phyloP scores from a whole-genome alignment of 257 asterid species.

The Rehmannia glutinosa region DNA sequence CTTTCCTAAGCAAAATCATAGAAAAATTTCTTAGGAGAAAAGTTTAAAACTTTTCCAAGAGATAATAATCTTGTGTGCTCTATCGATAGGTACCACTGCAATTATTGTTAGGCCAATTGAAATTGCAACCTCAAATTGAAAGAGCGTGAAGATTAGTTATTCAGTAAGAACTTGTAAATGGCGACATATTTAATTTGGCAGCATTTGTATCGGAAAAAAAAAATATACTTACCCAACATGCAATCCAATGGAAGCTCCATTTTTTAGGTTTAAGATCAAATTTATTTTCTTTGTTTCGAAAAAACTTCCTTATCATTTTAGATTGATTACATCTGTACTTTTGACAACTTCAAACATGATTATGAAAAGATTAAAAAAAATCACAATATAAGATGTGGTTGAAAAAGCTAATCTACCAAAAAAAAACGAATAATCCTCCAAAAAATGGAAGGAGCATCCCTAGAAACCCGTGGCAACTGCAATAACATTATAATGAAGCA shows the following conservation, averaged over 20 bases:
- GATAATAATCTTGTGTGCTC: conserved; percentile 22
- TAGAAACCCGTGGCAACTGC: conserved; percentile 41
- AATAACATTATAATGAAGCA: neutral
- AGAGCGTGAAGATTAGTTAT: neutral
- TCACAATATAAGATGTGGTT: no score
- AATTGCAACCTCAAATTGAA: conserved; percentile 27
- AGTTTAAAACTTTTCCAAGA: conserved; percentile 15
- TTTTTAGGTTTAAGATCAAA: no score
- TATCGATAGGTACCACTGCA: conserved; percentile 36
- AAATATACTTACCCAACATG: conserved; percentile 27
- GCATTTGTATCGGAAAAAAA: neutral
- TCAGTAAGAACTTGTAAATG: neutral
- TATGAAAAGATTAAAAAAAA: no score
- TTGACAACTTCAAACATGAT: no score
- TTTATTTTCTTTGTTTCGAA: no score
- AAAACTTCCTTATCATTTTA: no score
- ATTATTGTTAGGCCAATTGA: conserved; percentile 23
- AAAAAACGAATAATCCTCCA: no score
- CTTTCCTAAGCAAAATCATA: no score
- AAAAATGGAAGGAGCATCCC: no score
- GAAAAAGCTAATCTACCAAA: no score
- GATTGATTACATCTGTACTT: no score
- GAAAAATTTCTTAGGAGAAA: conserved; percentile 15
- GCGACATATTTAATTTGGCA: no score
- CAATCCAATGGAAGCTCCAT: conserved; percentile 33